Evolutionary conservation across 2,329 filamentous ascomycete species (phyloP).

Genomic region (Thermoascus crustaceus): DNA sequence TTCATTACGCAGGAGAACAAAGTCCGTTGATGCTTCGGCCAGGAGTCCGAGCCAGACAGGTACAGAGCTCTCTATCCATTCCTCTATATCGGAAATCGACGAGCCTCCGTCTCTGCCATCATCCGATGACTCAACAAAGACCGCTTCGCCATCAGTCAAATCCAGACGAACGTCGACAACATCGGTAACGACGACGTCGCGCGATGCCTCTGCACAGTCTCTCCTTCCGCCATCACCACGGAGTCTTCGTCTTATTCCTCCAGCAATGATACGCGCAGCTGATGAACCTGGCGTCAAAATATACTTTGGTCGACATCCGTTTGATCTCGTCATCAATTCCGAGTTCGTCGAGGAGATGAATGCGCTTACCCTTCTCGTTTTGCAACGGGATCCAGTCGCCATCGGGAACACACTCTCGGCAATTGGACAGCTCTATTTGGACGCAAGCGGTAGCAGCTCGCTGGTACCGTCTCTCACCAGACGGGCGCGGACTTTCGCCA

Average conservation of each 20-base stretch:
- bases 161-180: neutral
- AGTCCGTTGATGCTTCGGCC: neutral
- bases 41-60: neutral
- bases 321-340: constrained; percentile 20
- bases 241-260: constrained; percentile 13
- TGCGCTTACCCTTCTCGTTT: constrained; percentile 19
- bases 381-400: constrained; percentile 20
- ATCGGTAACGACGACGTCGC: constrained; percentile 1
- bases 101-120: too few relatives aligned
- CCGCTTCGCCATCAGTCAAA: too few relatives aligned
- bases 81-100: too few relatives aligned
- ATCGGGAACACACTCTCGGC: constrained; percentile 22
- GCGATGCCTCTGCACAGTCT: neutral
- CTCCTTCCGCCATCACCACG: neutral
- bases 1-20: neutral
- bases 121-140: too few relatives aligned
- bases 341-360: constrained; percentile 29
- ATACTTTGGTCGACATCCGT: constrained; percentile 24
- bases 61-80: too few relatives aligned
- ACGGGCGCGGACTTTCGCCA: constrained; percentile 21
- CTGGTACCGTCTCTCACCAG: constrained; percentile 18
- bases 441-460: constrained; percentile 7
- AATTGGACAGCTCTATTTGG: constrained; percentile 22
- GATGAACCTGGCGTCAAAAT: constrained; percentile 21
- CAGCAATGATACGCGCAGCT: constrained; percentile 15